Evolutionary conservation across 2,329 filamentous ascomycete species (phyloP).

Genomic region (Neobulgaria alba): DNA sequence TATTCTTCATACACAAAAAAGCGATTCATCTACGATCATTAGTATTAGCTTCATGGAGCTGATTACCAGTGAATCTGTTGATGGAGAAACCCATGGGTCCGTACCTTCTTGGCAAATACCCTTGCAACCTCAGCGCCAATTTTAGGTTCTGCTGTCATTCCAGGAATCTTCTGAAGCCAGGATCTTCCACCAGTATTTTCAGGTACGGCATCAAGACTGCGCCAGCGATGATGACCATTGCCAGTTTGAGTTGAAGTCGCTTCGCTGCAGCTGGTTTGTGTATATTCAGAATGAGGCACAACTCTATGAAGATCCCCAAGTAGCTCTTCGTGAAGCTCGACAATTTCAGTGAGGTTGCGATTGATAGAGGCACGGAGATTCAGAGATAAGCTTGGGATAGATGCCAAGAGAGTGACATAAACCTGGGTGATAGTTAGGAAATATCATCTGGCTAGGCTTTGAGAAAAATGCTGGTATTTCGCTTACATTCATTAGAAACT

Average conservation of each 20-base stretch:
- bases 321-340: slow-evolving; percentile 76
- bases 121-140: slow-evolving; percentile 52
- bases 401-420: slow-evolving; percentile 66
- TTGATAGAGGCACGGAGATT: slow-evolving; percentile 66
- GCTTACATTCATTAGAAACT: slow-evolving; percentile 75
- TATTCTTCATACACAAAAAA: slow-evolving; percentile 91
- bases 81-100: slow-evolving; percentile 7
- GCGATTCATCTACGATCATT: slow-evolving; percentile 66
- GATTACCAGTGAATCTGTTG: too few relatives aligned
- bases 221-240: slow-evolving; percentile 37
- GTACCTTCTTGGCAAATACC: slow-evolving; percentile 51
- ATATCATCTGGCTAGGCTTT: not conserved
- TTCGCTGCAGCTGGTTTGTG: slow-evolving; percentile 33
- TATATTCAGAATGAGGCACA: slow-evolving; percentile 61
- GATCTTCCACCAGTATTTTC: slow-evolving; percentile 29
- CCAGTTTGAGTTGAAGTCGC: slow-evolving; percentile 1
- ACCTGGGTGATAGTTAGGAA: slow-evolving; percentile 39
- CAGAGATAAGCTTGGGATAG: slow-evolving; percentile 56
- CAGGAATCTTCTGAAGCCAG: slow-evolving; percentile 40
- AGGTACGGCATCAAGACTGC: slow-evolving; percentile 32
- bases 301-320: slow-evolving; percentile 63
- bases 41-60: too few relatives aligned
- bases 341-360: slow-evolving; percentile 68
- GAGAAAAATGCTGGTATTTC: slow-evolving; percentile 55
- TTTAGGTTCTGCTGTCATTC: slow-evolving; percentile 49